These are phyloP conservation scores for Aspergillus nomiae DNA, from an alignment of 2,329 filamentous ascomycete genomes.

Conservation along the genomic window DNA sequence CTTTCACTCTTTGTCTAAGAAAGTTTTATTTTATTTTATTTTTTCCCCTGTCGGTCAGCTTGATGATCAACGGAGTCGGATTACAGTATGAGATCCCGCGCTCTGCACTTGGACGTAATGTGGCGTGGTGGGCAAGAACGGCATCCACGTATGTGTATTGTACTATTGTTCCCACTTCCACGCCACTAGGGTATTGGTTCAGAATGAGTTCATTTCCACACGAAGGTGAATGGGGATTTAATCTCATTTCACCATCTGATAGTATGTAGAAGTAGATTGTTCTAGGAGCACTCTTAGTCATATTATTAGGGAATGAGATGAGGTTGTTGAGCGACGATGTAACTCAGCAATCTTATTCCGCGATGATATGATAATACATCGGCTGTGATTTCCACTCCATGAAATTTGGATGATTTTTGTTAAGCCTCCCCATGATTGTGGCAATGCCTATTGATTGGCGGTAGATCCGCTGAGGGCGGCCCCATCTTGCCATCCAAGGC, in stretches of 20 bases:
- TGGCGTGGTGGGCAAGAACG: not conserved
- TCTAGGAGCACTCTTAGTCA: not conserved
- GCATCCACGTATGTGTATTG: not conserved
- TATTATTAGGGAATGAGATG: not conserved
- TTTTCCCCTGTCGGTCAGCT: not conserved
- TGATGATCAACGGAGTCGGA: not conserved
- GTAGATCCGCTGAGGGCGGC: conserved; percentile 4
- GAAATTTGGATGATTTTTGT: not conserved
- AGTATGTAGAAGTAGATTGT: not conserved
- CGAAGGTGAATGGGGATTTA: not conserved
- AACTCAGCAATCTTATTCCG: not conserved
- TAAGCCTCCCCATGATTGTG: not conserved
- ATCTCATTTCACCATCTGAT: not conserved
- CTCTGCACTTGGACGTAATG: not conserved
- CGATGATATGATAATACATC: not conserved
- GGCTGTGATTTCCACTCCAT: conserved; percentile 2
- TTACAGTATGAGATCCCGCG: not conserved
- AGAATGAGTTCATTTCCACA: not conserved
- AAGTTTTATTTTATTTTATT: not conserved
- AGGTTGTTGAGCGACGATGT: not conserved
- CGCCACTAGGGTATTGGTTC: not conserved
- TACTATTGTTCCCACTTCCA: not conserved
- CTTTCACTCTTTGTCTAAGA: not conserved
- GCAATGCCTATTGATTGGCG: conserved; percentile 7
- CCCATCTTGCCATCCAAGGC: not conserved